Evolutionary conservation across 2,329 filamentous ascomycete genomes (phyloP).

Genomic region (Colletotrichum camelliae): DNA sequence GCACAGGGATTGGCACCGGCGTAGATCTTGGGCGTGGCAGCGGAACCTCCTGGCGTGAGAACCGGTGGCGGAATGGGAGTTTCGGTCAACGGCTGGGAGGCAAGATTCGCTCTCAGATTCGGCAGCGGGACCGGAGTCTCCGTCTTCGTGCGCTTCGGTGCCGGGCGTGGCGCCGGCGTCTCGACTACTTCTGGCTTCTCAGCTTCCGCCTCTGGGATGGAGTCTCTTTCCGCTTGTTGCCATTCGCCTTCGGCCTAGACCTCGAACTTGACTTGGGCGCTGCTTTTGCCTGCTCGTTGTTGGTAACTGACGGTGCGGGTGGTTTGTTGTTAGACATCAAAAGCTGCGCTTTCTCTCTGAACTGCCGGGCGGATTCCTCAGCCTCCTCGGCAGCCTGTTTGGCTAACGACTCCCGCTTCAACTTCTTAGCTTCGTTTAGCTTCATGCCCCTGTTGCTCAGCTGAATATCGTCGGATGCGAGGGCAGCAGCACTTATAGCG

Average conservation of each 20-base stretch:
- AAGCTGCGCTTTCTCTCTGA: conserved; percentile 52
- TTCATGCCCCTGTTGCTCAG: conserved; percentile 78
- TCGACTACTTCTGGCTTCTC: conserved; percentile 35
- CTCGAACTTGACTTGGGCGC: conserved; percentile 32
- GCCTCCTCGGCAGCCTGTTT: conserved; percentile 68
- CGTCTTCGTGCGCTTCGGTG: conserved; percentile 58
- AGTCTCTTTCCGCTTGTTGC: conserved; percentile 53
- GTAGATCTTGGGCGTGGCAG: conserved; percentile 31
- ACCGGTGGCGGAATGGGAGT: conserved; percentile 31
- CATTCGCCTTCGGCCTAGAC: conserved; percentile 29
- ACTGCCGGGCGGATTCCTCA: conserved; percentile 60
- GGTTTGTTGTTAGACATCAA: conserved; percentile 40
- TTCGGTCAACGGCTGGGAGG: conserved; percentile 13
- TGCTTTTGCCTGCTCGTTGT: conserved; percentile 34
- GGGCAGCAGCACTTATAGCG: conserved; percentile 61
- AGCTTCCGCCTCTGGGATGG: conserved; percentile 31
- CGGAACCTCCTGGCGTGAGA: conserved; percentile 31
- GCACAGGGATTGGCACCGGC: conserved; percentile 32
- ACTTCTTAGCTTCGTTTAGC: conserved; percentile 78
- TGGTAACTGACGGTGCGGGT: conserved; percentile 25
- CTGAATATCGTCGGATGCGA: conserved; percentile 66
- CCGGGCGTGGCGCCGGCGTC: conserved; percentile 36
- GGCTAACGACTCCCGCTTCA: conserved; percentile 70
- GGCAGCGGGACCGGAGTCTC: conserved; percentile 61
- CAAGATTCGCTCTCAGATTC: conserved; percentile 37